phyloP scores from a whole-genome alignment of 768 basidiomycete genomes.

The Pholiota conissans region DNA sequence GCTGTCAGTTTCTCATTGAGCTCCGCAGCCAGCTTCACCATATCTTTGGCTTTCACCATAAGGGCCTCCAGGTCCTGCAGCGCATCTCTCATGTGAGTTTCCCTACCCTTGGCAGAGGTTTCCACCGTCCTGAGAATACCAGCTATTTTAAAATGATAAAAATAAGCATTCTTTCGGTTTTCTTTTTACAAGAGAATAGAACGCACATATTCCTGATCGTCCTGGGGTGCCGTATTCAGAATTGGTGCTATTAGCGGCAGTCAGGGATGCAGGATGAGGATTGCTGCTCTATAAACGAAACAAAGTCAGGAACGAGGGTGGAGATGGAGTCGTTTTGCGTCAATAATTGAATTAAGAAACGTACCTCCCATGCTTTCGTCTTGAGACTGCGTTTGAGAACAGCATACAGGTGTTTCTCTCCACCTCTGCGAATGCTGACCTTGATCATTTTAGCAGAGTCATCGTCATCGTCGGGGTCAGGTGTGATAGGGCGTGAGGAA shows the following conservation, averaged over 20 bases:
- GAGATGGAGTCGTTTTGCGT: conserved; percentile 1
- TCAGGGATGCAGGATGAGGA: conserved; percentile 7
- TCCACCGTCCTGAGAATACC: conserved; percentile 82
- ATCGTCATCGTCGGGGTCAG: conserved; percentile 38
- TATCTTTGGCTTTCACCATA: conserved; percentile 89
- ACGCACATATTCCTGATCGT: conserved; percentile 24
- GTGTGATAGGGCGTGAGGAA: conserved; percentile 62
- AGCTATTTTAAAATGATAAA: conserved; percentile 42
- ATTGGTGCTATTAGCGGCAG: conserved; percentile 15
- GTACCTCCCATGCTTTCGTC: conserved; percentile 26
- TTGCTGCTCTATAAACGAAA: conserved; percentile 15
- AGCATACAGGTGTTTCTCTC: conserved; percentile 81
- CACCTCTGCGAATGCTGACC: conserved; percentile 90
- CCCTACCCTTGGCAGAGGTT: conserved; percentile 59
- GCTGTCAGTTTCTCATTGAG: conserved; percentile 80
- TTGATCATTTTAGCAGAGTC: conserved; percentile 56
- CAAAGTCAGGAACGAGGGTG: conserved; percentile 8
- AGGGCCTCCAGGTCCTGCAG: conserved; percentile 87
- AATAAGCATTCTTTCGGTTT: conserved; percentile 10
- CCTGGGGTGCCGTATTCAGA: conserved; percentile 19
- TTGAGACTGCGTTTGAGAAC: conserved; percentile 31
- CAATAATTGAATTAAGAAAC: conserved; percentile 6
- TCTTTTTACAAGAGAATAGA: conserved; percentile 8
- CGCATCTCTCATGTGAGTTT: conserved; percentile 70
- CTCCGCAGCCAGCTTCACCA: conserved; percentile 87